Evolutionary conservation across 176 grass and related monocot genomes (phyloP), one percentile per base, ranked within the genome.

Genomic region (Triticum aestivum): DNA sequence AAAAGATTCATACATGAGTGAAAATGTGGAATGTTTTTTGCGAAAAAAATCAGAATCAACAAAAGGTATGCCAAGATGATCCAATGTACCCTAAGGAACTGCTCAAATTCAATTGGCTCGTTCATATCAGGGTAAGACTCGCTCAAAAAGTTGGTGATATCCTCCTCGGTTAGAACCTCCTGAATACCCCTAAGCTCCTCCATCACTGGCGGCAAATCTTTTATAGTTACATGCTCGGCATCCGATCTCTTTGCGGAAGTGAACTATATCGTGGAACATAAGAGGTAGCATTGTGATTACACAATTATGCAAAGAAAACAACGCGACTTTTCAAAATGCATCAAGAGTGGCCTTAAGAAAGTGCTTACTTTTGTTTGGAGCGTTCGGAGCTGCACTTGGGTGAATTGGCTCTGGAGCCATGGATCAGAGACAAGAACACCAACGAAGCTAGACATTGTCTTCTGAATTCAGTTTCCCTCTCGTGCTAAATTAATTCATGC

Each of bases 391-490:
- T 98, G 93, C 59, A 98, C 96, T 72, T 98, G 96, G 18, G 96
- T 98, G 86, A 98, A 98, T 74, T 98, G 96, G 88, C 90, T 94
- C 84, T 98, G 96, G 38, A 98, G 88, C 86, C 69, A 92, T 17
- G 90, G 96, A 89, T 98, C 93, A 5, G 96, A 98, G 49, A 96
- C 96, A 11, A 92, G 78, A 84, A 98, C 96, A 26, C 96, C 96
- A 11, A 91, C 14, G 72, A 95, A 98, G 78, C 54, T 89, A 80
- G 96, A 95, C 96, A 98, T 98, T 78, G 82, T 11, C n/a, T 88
- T 64, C 38, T 49, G 44, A 85, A 24, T 61, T 84, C 30, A 84
- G 34, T 79, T 4, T 34, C 8, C 21, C 63, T 35, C 20, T 79
- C 38, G 41, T 78, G 54, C 11, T 33, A 77, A 44, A 61, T 52